Evolutionary conservation across 352 stramenopile genomes (phyloP).

Genomic region (Phytophthora tentaculata): DNA sequence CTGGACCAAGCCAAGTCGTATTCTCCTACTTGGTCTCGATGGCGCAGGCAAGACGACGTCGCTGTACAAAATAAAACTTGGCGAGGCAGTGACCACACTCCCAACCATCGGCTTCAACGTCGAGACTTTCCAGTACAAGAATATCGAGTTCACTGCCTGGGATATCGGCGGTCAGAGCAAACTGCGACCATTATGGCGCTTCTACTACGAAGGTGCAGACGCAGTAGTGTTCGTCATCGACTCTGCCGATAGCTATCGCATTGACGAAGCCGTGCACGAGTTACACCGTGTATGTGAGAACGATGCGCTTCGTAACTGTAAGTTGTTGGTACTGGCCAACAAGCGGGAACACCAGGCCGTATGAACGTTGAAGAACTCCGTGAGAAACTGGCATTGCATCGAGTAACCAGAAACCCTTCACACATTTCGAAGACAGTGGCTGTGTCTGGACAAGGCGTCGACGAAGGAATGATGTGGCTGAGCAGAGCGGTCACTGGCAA

Average conservation of each 20-base stretch:
- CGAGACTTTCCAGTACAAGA: conserved; percentile 73
- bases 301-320: conserved; percentile 40
- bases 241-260: conserved; percentile 50
- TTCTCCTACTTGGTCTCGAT: conserved; percentile 92
- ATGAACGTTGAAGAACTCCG: conserved; percentile 36
- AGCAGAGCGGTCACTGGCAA: conserved; percentile 34
- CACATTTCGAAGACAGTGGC: conserved; percentile 41
- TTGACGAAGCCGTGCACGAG: conserved; percentile 55
- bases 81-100: conserved; percentile 66
- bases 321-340: conserved; percentile 54
- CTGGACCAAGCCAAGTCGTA: conserved; percentile 47
- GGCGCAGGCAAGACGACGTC: conserved; percentile 96
- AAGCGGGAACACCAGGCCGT: conserved; percentile 47
- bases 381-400: conserved; percentile 38
- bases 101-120: conserved; percentile 86
- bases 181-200: conserved; percentile 69
- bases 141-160: conserved; percentile 80
- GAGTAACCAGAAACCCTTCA: conserved; percentile 40
- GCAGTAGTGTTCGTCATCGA: conserved; percentile 90
- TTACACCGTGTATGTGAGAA: conserved; percentile 51
- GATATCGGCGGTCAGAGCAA: conserved; percentile 83
- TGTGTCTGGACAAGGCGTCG: conserved; percentile 41
- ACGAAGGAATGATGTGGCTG: conserved; percentile 56
- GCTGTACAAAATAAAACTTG: conserved; percentile 88
- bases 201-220: conserved; percentile 74